Percentiles rank a stretch among this genome's conserved stretches.
phyloP scores from a whole-genome alignment of 148 eudicot species.

The Rheum nobile region DNA sequence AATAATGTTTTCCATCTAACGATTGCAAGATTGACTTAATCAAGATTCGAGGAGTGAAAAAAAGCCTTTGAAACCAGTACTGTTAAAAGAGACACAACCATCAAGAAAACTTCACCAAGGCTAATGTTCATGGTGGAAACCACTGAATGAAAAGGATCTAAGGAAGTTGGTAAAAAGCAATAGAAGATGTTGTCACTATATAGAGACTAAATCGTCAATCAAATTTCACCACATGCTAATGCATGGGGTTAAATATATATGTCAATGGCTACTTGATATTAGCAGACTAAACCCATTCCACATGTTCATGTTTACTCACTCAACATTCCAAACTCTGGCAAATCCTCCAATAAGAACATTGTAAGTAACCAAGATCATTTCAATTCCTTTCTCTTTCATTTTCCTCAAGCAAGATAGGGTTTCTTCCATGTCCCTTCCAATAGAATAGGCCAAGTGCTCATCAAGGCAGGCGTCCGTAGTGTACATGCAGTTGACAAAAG shows the following conservation, averaged over 20 bases:
- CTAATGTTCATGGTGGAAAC: not conserved
- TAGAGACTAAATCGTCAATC: not conserved
- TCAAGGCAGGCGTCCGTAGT: constrained; percentile 75
- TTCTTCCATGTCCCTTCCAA: constrained; percentile 97
- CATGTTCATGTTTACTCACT: constrained; percentile 41
- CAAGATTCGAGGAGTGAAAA: not conserved
- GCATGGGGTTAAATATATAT: not conserved
- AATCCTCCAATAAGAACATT: constrained; percentile 87
- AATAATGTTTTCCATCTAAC: not conserved
- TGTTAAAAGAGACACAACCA: not conserved
- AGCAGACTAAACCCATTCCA: not conserved
- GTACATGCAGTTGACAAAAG: constrained; percentile 67
- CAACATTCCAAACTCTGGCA: constrained; percentile 61
- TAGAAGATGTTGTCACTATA: not conserved
- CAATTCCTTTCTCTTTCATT: constrained; percentile 80
- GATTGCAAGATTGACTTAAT: not conserved
- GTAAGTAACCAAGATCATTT: constrained; percentile 86
- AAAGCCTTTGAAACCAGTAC: not conserved
- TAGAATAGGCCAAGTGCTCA: constrained; percentile 78
- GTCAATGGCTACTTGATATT: not conserved
- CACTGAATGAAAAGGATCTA: not conserved
- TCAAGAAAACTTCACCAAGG: not conserved
- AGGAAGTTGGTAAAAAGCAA: not conserved
- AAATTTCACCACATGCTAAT: not conserved
- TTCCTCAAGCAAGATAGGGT: constrained; percentile 83